Evolutionary conservation across 768 basidiomycete species (phyloP), one percentile per base, ranked within the genome.

Genomic region (Sporobolomyces phaffii): DNA sequence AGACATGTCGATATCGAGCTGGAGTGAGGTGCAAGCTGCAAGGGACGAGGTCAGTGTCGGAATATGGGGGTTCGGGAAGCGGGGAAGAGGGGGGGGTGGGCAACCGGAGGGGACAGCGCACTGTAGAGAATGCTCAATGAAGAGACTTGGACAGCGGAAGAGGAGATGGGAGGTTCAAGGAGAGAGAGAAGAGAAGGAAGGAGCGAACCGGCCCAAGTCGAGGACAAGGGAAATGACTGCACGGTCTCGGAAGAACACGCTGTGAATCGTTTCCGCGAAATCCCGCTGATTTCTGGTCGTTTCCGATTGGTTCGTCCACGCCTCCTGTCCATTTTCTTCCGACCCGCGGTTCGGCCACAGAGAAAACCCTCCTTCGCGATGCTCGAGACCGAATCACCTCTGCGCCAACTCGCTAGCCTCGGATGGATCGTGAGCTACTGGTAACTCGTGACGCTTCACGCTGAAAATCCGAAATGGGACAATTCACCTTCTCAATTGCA

Each of bases 1-100:
- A 36, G 65, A 61, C 65, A 68, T 68, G 48, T 40, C 28, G 34
- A 4, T 11, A 48, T 15, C 3, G 38, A 20, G 6, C 24, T 10
- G 0, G 43, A 15, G 10, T 17, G 45, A 5, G 34, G 24, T 3
- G 28, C 9, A 38, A 9, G n/a, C 41, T 15, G 31, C 15, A 3
- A 38, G 33, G 10, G 28, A 33, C 17, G 20, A 36, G 36, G 38
- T 38, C 38, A 45, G 44, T 20, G 44, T 45, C 44, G 44, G 44
- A 22, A 11, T 20, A 10, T 22, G 9, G 44, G 44, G 44, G 15
- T 20, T 11, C 10, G 18, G 20, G 11, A 22, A 45, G 44, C 44
- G 44, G 44, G 44, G 44, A 45, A 45, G 44, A 45, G 44, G 44
- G 44, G 44, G n/a, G 20, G n/a, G 11, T 9, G 8, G 18, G 9